Percentiles rank a stretch among this genome's conserved stretches.
These are phyloP conservation scores for Tetraselmis striata DNA, from an alignment of 139 green algal species.

Conservation along the genomic window DNA sequence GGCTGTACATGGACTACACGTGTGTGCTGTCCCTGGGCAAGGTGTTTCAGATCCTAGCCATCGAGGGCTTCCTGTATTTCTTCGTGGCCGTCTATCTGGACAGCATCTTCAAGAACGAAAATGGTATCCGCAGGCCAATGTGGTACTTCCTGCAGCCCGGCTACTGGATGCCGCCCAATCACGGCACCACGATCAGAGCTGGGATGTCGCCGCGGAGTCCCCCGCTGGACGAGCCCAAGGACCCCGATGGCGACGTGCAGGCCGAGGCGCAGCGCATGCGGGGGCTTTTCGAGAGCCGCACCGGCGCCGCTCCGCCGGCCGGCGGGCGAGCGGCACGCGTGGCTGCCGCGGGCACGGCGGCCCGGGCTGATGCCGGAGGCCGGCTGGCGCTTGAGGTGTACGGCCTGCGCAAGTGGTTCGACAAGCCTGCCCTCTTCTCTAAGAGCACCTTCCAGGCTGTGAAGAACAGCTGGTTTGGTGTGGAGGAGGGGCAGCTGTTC, in stretches of 20 bases:
- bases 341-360: background rate
- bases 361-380: background rate
- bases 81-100: slow-evolving; percentile 81
- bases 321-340: background rate
- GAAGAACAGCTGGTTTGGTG: slow-evolving; percentile 70
- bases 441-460: slow-evolving; percentile 64
- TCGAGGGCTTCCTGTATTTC: slow-evolving; percentile 57
- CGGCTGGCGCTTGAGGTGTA: slow-evolving; percentile 70
- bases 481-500: slow-evolving; percentile 69
- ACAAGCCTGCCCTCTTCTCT: no score
- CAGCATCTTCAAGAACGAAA: slow-evolving; percentile 82
- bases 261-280: slow-evolving; percentile 5
- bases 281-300: background rate
- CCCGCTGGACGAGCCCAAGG: no score
- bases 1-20: slow-evolving; percentile 48
- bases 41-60: slow-evolving; percentile 28
- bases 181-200: no score
- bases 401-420: slow-evolving; percentile 62
- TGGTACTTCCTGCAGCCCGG: slow-evolving; percentile 52
- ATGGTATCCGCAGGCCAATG: slow-evolving; percentile 33
- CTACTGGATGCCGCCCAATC: slow-evolving; percentile 62
- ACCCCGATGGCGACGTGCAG: background rate
- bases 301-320: no score
- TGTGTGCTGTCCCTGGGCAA: slow-evolving; percentile 61
- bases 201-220: no score